Percentiles rank a stretch among this genome's conserved stretches.
phyloP scores from a whole-genome alignment of 441 rosid species.

The Pelargonium australe region DNA sequence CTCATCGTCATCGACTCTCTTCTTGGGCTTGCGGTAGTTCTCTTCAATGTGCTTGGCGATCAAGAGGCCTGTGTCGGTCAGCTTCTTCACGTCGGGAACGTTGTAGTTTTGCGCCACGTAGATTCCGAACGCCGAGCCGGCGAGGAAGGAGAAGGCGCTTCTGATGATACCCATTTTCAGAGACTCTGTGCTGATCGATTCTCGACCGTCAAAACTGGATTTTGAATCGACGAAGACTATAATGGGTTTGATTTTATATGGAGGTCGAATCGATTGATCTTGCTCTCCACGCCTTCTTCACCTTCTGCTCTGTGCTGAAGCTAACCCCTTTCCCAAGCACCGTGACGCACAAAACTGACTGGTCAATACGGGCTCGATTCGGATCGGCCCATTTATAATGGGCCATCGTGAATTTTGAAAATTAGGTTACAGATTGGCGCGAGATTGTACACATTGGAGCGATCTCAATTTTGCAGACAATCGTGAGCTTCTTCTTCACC shows the following conservation, averaged over 20 bases:
- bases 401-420: no score
- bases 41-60: conserved; percentile 57
- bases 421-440: no score
- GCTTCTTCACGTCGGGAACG: conserved; percentile 53
- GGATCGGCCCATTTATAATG: not conserved
- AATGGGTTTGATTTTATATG: not conserved
- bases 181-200: not conserved
- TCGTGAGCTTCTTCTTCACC: no score
- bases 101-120: conserved; percentile 65
- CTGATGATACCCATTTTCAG: conserved; percentile 43
- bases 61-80: conserved; percentile 38
- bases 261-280: not conserved
- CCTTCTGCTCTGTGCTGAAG: not conserved
- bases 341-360: not conserved
- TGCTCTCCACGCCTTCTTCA: not conserved
- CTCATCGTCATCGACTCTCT: conserved; percentile 31
- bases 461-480: no score
- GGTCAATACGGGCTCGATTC: not conserved
- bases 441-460: no score
- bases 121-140: conserved; percentile 48
- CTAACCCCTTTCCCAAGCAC: not conserved
- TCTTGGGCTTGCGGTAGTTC: conserved; percentile 54
- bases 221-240: no score
- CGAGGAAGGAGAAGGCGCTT: conserved; percentile 40
- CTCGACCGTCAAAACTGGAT: no score